Evolutionary conservation across 306 rosid genomes (phyloP).

Genomic region (Castanospermum australe): DNA sequence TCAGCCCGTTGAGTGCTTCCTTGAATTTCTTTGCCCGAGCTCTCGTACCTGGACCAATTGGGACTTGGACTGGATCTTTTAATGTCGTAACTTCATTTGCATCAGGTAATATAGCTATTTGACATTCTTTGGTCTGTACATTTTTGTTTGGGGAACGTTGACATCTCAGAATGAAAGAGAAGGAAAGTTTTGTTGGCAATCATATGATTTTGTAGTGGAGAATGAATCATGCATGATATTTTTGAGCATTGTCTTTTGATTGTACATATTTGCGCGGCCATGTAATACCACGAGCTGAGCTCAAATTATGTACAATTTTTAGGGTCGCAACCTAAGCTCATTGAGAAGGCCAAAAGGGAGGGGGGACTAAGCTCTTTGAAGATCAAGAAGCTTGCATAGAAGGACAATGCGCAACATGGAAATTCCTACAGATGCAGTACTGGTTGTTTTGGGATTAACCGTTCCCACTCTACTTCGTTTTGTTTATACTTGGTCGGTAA

Average conservation of each 20-base stretch:
- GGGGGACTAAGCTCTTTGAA: background rate
- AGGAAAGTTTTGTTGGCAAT: background rate
- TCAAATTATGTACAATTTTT: background rate
- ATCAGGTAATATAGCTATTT: background rate
- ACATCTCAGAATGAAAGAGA: background rate
- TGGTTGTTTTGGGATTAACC: constrained; percentile 14
- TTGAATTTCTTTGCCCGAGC: too few relatives aligned
- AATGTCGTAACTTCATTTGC: too few relatives aligned
- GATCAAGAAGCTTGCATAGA: constrained; percentile 1
- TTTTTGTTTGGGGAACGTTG: background rate
- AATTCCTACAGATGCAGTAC: constrained; percentile 2
- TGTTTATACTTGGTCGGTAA: background rate
- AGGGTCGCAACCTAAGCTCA: background rate
- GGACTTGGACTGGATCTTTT: too few relatives aligned
- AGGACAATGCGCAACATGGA: background rate
- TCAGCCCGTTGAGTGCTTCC: too few relatives aligned
- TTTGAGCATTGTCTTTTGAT: background rate
- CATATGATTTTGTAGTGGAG: background rate
- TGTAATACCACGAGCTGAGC: background rate
- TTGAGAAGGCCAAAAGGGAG: background rate
- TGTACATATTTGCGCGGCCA: background rate
- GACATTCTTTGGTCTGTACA: background rate
- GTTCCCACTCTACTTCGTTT: background rate
- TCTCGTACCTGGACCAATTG: too few relatives aligned
- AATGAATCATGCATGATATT: background rate